Evolutionary conservation across 768 basidiomycete species (phyloP), one percentile per base, ranked within the genome.

Genomic region (Tephrocybe sp.): DNA sequence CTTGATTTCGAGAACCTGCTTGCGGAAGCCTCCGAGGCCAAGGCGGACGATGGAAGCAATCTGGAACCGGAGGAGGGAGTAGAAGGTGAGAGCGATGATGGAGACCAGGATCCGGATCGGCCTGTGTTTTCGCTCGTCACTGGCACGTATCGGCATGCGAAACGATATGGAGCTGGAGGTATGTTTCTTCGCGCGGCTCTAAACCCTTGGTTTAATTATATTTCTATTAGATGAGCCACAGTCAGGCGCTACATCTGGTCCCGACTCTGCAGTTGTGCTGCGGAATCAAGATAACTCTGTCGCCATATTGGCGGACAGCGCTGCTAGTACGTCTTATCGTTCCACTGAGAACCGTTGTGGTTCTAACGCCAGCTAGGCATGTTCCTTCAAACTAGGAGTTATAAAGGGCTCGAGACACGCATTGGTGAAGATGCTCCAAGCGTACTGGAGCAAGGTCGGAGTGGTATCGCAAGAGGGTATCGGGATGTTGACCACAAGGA

Each of bases 381-480:
- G 60, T 93, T 88, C 68, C 71, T 97, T 14, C 82, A 86, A 23
- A 71, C 71, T 13, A 80, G 94, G 41, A 82, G 80, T 0, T 98
- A 87, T 68, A 80, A 77, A 38, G 96, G 96, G 1, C 72, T 98
- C 20, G 95, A 98, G 52, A 69, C 80, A 17, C 77, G 88, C 8
- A 59, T 85, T 10, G 92, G 91, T 0, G 73, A 89, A 64, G 91
- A 96, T 60, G 78, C 74, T 1, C 94, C 95, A 0, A 81, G 87
- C 54, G 65, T 85, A 35, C 66, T 98, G 52, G 92, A 97, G 68
- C 89, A 96, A 65, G 96, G 96, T 0, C 72, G 93, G 40, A 89
- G 81, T 57, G 96, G 96, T 5, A 87, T 96, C 40, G 93, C 96
- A 34, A 79, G 87, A 54, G 92, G 89, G 9, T 98, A 98, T 65